Percentiles rank a stretch among this genome's conserved stretches.
These are phyloP conservation scores for Xylariaceae sp. DNA, from an alignment of 2,329 filamentous ascomycete species.

Conservation along the genomic window DNA sequence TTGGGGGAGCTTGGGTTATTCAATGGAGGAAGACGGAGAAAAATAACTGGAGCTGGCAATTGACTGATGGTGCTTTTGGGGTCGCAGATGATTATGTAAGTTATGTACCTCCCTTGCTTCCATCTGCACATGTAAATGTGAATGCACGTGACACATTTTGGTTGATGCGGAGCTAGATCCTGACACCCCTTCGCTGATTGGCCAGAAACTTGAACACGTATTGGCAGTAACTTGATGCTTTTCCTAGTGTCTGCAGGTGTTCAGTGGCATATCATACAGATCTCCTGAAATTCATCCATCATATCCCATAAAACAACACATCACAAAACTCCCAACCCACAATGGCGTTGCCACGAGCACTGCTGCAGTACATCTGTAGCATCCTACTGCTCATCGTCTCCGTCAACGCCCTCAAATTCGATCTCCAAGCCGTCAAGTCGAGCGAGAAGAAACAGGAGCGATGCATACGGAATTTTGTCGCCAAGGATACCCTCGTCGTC, in stretches of 20 bases:
- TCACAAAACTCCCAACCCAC: too few species aligned
- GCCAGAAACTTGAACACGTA: conserved; percentile 15
- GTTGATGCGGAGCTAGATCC: too few species aligned
- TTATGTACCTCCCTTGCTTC: conserved; percentile 5
- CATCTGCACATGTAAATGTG: too few species aligned
- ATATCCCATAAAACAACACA: neutral
- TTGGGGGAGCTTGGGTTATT: too few species aligned
- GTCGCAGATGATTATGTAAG: conserved; percentile 1
- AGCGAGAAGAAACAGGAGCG: conserved; percentile 65
- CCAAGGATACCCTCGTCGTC: conserved; percentile 87
- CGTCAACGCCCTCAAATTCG: conserved; percentile 81
- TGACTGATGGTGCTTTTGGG: conserved; percentile 2
- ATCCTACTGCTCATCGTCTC: conserved; percentile 52
- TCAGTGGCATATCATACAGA: neutral
- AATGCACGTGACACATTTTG: neutral
- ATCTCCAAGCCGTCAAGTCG: conserved; percentile 64
- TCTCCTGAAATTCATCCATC: neutral
- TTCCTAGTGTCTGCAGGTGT: too few species aligned
- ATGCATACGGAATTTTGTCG: conserved; percentile 95
- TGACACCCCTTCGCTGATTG: too few species aligned
- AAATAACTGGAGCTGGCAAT: neutral
- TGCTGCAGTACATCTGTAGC: conserved; percentile 57
- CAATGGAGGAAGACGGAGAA: neutral
- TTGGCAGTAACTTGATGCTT: too few species aligned
- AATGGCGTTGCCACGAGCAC: conserved; percentile 48